A percentile compares a stretch with the other conserved stretches of the same genome.
phyloP scores from a whole-genome alignment of 2,329 filamentous ascomycete species.

The Fusarium veterinarium region DNA sequence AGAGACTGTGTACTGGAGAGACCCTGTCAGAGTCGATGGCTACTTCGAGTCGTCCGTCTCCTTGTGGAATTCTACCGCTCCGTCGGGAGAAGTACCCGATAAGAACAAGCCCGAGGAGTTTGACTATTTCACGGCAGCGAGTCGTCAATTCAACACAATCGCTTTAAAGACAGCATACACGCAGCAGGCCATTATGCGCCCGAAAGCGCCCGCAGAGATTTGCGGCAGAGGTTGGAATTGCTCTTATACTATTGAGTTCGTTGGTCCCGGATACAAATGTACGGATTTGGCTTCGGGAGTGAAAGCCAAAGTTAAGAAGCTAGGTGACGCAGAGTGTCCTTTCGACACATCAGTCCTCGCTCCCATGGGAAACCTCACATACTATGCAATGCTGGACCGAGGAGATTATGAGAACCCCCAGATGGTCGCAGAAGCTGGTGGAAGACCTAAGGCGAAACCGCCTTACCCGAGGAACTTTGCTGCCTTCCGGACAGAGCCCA shows the following conservation, averaged over 20 bases:
- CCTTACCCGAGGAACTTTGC: constrained; percentile 41
- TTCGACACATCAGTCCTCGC: constrained; percentile 36
- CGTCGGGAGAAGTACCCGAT: neutral
- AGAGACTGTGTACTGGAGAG: constrained; percentile 28
- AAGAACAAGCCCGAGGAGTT: constrained; percentile 29
- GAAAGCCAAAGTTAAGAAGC: constrained; percentile 20
- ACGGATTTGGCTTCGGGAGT: constrained; percentile 28
- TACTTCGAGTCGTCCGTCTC: constrained; percentile 36
- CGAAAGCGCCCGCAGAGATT: constrained; percentile 28
- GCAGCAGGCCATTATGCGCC: constrained; percentile 33
- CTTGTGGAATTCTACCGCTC: constrained; percentile 38
- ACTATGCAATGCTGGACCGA: constrained; percentile 30
- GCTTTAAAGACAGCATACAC: constrained; percentile 36
- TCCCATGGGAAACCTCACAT: constrained; percentile 38
- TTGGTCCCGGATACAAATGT: constrained; percentile 40
- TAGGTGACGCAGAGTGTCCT: constrained; percentile 30
- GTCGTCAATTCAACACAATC: constrained; percentile 33
- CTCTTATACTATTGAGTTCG: constrained; percentile 37
- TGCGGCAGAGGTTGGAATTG: constrained; percentile 44
- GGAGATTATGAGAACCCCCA: constrained; percentile 40
- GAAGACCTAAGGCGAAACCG: constrained; percentile 19
- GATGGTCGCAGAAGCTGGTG: constrained; percentile 6
- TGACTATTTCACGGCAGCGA: constrained; percentile 38
- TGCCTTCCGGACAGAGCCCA: constrained; percentile 39
- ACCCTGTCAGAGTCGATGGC: constrained; percentile 1